Evolutionary conservation across 2,329 filamentous ascomycete species (phyloP).

Genomic region (Xylariaceae sp.): DNA sequence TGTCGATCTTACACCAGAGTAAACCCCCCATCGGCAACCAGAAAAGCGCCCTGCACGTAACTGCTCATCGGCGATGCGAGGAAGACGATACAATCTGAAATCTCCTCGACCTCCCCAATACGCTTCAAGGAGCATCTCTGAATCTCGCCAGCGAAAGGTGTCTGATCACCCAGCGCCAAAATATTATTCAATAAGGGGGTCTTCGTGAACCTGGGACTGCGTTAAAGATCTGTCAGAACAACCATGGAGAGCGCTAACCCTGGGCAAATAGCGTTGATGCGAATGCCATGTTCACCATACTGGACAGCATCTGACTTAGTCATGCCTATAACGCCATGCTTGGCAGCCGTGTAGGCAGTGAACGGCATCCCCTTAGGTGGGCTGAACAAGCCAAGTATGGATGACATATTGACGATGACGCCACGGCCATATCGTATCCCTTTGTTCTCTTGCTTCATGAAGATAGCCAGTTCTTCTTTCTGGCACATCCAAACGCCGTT

Average conservation of each 20-base stretch:
- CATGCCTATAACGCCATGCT: constrained; percentile 57
- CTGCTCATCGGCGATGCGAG: constrained; percentile 55
- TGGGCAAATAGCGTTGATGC: constrained; percentile 65
- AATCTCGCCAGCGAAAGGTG: constrained; percentile 45
- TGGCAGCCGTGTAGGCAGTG: constrained; percentile 53
- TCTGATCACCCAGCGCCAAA: constrained; percentile 29
- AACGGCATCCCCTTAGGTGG: constrained; percentile 42
- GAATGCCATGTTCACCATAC: constrained; percentile 54
- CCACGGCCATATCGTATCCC: constrained; percentile 48
- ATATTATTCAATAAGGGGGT: constrained; percentile 42
- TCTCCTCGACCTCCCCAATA: constrained; percentile 52
- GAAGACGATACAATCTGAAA: constrained; percentile 56
- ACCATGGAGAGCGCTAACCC: constrained; percentile 36
- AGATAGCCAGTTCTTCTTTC: constrained; percentile 52
- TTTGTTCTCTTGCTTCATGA: constrained; percentile 53
- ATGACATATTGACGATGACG: constrained; percentile 57
- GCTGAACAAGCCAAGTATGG: constrained; percentile 51
- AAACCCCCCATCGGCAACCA: constrained; percentile 52
- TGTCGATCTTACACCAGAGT: constrained; percentile 15
- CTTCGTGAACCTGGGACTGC: constrained; percentile 43
- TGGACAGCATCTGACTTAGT: constrained; percentile 56
- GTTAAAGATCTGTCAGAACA: not conserved
- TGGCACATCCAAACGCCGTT: constrained; percentile 62
- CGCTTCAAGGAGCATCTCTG: constrained; percentile 51
- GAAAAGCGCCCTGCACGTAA: constrained; percentile 52